These are phyloP conservation scores for Xenoacremonium recifei DNA, from an alignment of 2,329 filamentous ascomycete genomes.

Conservation along the genomic window DNA sequence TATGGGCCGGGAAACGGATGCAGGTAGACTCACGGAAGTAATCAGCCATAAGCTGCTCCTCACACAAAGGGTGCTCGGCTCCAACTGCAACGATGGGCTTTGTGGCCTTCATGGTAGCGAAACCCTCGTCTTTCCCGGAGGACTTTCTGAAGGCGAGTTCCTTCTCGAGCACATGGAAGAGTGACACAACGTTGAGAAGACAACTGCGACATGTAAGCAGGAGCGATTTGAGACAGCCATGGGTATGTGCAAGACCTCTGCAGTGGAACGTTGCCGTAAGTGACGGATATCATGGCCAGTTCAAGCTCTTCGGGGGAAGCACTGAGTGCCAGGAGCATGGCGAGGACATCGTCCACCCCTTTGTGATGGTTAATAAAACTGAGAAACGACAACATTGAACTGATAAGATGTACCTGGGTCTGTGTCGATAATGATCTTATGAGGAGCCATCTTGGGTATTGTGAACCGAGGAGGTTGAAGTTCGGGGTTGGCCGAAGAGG, in stretches of 20 bases:
- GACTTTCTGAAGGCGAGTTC: slow-evolving; percentile 80
- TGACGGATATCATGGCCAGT: slow-evolving; percentile 80
- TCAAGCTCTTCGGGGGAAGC: slow-evolving; percentile 82
- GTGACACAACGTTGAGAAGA: slow-evolving; percentile 80
- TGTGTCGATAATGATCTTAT: slow-evolving; percentile 91
- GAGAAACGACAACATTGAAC: too few species aligned
- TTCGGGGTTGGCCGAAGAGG: too few species aligned
- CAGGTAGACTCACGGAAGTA: slow-evolving; percentile 73
- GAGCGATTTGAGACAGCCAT: neutral
- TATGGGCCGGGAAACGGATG: neutral
- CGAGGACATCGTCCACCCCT: slow-evolving; percentile 89
- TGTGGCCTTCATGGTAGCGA: slow-evolving; percentile 66
- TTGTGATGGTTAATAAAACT: slow-evolving; percentile 11
- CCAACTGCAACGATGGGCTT: slow-evolving; percentile 88
- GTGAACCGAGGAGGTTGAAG: too few species aligned
- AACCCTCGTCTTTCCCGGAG: slow-evolving; percentile 66
- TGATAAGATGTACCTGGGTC: slow-evolving; percentile 85
- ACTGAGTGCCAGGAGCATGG: slow-evolving; percentile 82
- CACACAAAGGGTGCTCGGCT: slow-evolving; percentile 79
- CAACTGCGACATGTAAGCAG: slow-evolving; percentile 52
- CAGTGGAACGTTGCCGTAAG: slow-evolving; percentile 90
- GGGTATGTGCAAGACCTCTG: slow-evolving; percentile 56
- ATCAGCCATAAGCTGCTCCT: slow-evolving; percentile 76
- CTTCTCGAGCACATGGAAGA: slow-evolving; percentile 90
- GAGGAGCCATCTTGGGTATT: slow-evolving; percentile 63